These are phyloP conservation scores for Chlorella sp. DNA, from an alignment of 139 green algal genomes.

Conservation along the genomic window DNA sequence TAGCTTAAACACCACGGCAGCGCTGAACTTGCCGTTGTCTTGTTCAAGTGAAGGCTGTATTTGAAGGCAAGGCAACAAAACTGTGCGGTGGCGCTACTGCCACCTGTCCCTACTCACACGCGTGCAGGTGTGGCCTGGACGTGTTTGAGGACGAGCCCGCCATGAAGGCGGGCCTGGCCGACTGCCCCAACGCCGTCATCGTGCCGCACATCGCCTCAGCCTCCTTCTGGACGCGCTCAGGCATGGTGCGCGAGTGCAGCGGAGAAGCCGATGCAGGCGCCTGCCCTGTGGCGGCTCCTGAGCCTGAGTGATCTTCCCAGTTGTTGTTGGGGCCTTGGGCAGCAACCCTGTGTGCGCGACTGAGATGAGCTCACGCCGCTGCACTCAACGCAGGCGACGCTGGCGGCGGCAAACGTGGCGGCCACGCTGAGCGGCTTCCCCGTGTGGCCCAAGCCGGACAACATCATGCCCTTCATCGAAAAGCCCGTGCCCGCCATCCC, in stretches of 20 bases:
- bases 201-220: slow-evolving; percentile 98
- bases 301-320: no score
- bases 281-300: no score
- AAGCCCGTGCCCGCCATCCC: slow-evolving; percentile 65
- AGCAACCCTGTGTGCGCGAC: no score
- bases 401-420: slow-evolving; percentile 91
- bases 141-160: slow-evolving; percentile 98
- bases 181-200: slow-evolving; percentile 92
- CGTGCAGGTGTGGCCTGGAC: slow-evolving; percentile 73
- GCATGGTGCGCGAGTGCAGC: slow-evolving; percentile 82
- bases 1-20: no score
- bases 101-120: no score
- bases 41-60: no score
- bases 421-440: slow-evolving; percentile 61
- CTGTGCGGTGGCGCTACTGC: no score
- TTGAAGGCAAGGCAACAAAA: no score
- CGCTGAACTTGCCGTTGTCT: no score
- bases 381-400: slow-evolving; percentile 61
- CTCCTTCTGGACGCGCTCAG: slow-evolving; percentile 82
- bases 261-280: no score
- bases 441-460: slow-evolving; percentile 60
- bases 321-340: no score
- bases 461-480: slow-evolving; percentile 87
- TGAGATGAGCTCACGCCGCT: not conserved
- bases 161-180: slow-evolving; percentile 87